phyloP scores from a whole-genome alignment of 371 early-diverging fungal genomes.

The Dichotomocladium elegans region DNA sequence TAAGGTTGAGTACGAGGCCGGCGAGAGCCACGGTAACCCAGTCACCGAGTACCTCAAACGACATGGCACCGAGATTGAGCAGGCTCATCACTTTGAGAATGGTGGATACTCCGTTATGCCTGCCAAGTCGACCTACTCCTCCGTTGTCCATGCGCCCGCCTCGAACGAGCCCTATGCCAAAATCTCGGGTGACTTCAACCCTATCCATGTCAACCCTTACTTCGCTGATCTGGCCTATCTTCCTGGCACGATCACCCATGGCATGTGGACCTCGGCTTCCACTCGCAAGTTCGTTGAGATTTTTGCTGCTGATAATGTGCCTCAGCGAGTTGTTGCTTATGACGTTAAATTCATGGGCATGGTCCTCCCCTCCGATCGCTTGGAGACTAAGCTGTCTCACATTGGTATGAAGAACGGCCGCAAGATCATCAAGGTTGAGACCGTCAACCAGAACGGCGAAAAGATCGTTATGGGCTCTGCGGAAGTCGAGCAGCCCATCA shows the following conservation, averaged over 20 bases:
- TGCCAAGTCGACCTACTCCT: conserved; percentile 76
- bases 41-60: conserved; percentile 82
- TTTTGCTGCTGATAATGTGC: conserved; percentile 93
- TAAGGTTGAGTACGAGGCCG: conserved; percentile 72
- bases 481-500: conserved; percentile 90
- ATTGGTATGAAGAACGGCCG: conserved; percentile 96
- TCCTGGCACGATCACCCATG: conserved; percentile 96
- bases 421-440: conserved; percentile 92
- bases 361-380: conserved; percentile 85
- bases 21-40: conserved; percentile 75
- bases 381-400: conserved; percentile 88
- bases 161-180: conserved; percentile 88
- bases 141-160: conserved; percentile 75
- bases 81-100: conserved; percentile 76
- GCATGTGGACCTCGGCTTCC: conserved; percentile 97
- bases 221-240: conserved; percentile 90
- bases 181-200: conserved; percentile 91
- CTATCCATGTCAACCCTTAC: conserved; percentile 96
- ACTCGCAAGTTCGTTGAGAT: conserved; percentile 94
- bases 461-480: conserved; percentile 91
- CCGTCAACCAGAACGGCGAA: conserved; percentile 81
- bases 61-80: conserved; percentile 76
- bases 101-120: conserved; percentile 95
- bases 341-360: conserved; percentile 79
- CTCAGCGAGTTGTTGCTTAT: conserved; percentile 83